Evolutionary conservation across 1,284 basidiomycete genomes (phyloP).

Genomic region (Wallemia hederae): DNA sequence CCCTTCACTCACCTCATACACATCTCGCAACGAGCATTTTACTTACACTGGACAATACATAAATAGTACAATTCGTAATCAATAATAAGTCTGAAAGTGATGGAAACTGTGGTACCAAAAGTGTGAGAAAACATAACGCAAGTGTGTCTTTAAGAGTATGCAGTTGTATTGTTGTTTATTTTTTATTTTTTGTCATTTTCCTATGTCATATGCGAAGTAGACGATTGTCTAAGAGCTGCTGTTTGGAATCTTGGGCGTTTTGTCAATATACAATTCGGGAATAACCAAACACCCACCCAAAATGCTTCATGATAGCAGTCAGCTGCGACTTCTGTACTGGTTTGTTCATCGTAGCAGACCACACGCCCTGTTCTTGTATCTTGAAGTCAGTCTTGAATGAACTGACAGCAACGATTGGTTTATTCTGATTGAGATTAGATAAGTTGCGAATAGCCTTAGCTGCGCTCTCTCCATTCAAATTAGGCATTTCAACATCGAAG

Average conservation of each 20-base stretch:
- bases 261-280: not conserved
- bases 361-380: conserved; percentile 31
- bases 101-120: no score
- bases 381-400: conserved; percentile 9
- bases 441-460: conserved; percentile 79
- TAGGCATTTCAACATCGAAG: conserved; percentile 70
- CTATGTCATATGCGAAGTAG: not conserved
- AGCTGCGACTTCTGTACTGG: conserved; percentile 63
- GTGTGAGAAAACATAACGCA: no score
- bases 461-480: conserved; percentile 67
- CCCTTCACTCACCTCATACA: not conserved
- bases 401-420: conserved; percentile 62
- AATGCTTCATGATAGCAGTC: conserved; percentile 30
- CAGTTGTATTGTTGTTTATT: not conserved
- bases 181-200: not conserved
- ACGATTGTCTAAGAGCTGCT: not conserved
- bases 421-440: conserved; percentile 62
- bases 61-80: no score
- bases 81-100: no score
- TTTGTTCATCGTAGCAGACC: conserved; percentile 58
- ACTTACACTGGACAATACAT: no score
- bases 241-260: not conserved
- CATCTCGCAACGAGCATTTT: no score
- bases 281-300: not conserved
- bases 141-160: no score